Conservation (phyloP, 2,329 filamentous ascomycete genomes). For the Stagonosporopsis tanaceti region DNA sequence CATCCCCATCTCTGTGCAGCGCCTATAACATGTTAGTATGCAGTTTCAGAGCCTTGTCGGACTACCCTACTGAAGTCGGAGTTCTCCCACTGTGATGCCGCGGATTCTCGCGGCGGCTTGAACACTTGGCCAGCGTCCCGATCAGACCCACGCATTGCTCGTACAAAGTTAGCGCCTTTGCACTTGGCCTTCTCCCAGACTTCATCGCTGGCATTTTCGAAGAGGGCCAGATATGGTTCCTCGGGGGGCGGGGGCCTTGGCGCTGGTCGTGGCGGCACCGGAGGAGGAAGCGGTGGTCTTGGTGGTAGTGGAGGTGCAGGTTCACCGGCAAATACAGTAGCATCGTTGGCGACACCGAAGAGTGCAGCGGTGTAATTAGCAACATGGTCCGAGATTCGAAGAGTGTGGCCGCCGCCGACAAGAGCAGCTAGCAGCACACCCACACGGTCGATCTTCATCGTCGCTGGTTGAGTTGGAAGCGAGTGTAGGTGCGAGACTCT, state of each 20-base stretch:
- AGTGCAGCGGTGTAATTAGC: background rate
- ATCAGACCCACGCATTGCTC: slow-evolving; percentile 5
- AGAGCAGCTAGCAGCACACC: background rate
- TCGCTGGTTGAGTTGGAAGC: background rate
- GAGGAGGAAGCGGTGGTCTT: background rate
- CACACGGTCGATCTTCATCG: background rate
- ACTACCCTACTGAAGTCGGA: background rate
- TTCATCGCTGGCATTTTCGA: slow-evolving; percentile 4
- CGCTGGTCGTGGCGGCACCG: background rate
- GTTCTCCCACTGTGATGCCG: background rate
- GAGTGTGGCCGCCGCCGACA: background rate
- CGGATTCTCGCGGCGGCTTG: slow-evolving; percentile 1
- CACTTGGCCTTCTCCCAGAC: slow-evolving; percentile 8
- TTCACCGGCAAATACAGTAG: background rate
- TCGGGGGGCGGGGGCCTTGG: background rate
- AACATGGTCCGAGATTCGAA: background rate
- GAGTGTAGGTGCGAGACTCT: background rate
- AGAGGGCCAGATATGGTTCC: background rate
- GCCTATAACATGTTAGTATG: background rate
- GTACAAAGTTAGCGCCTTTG: slow-evolving; percentile 6
- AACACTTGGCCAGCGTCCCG: slow-evolving; percentile 5
- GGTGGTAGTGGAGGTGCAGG: background rate
- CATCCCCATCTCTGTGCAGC: slow-evolving; percentile 8
- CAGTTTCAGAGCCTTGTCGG: too few species aligned
- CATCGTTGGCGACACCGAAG: background rate